Evolutionary conservation across 768 basidiomycete species (phyloP).

Genomic region (Lactarius evosmus): DNA sequence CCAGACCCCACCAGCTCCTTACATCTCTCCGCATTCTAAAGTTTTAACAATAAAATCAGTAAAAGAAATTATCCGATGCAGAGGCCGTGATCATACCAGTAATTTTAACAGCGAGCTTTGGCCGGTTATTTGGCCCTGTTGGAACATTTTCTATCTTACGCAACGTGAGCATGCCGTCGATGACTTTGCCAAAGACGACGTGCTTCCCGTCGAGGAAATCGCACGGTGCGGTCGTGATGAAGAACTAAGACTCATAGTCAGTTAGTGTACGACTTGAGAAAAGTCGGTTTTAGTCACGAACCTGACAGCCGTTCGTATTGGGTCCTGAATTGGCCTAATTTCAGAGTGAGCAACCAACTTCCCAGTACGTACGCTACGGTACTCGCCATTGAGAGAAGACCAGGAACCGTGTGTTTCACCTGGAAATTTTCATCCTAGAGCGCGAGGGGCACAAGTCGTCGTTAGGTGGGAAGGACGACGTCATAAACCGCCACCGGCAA

Average conservation of each 20-base stretch:
- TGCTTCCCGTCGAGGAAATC: conserved; percentile 96
- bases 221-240: conserved; percentile 92
- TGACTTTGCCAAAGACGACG: conserved; percentile 87
- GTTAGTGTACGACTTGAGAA: background rate
- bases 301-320: conserved; percentile 92
- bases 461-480: background rate
- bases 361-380: background rate
- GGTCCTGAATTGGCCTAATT: conserved; percentile 90
- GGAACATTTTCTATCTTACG: conserved; percentile 96
- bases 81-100: conserved; percentile 51
- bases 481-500: background rate
- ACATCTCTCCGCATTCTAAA: conserved; percentile 43
- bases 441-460: conserved; percentile 3
- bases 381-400: conserved; percentile 85
- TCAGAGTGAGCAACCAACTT: conserved; percentile 1
- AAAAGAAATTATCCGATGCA: too few species aligned
- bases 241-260: conserved; percentile 58
- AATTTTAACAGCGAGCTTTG: conserved; percentile 86
- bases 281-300: conserved; percentile 30
- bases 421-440: conserved; percentile 90
- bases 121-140: conserved; percentile 85
- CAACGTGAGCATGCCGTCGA: conserved; percentile 92
- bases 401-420: conserved; percentile 83
- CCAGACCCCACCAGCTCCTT: background rate
- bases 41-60: background rate